phyloP scores from a whole-genome alignment of 768 basidiomycete species.

The Tulasnella sp. region DNA sequence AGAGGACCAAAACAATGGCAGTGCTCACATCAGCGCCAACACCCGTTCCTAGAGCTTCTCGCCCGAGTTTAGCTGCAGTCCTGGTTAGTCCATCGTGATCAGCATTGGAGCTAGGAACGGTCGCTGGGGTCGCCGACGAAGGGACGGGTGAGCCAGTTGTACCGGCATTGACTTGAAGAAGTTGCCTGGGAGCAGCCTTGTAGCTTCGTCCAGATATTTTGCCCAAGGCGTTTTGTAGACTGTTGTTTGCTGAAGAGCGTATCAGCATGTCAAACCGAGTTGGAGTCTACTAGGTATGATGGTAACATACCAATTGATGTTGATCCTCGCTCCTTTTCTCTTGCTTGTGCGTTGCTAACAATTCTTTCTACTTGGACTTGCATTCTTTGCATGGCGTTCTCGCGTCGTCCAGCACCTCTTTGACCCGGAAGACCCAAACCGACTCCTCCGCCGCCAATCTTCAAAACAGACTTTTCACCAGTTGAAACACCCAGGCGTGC shows the following conservation, averaged over 20 bases:
- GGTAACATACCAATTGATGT: constrained; percentile 12
- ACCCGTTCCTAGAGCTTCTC: constrained; percentile 15
- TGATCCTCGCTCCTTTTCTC: constrained; percentile 58
- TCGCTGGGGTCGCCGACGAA: constrained; percentile 39
- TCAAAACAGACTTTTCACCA: constrained; percentile 61
- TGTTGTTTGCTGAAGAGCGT: constrained; percentile 42
- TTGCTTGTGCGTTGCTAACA: constrained; percentile 75
- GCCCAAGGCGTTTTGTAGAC: constrained; percentile 84
- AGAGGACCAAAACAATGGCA: neutral
- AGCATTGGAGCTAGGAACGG: constrained; percentile 31
- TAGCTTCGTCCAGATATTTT: constrained; percentile 88
- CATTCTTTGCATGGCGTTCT: constrained; percentile 84
- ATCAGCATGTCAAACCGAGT: neutral
- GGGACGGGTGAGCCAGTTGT: constrained; percentile 27
- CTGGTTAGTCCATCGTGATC: constrained; percentile 42
- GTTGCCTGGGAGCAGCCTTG: constrained; percentile 90
- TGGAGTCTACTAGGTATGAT: neutral
- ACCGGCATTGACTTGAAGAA: constrained; percentile 72
- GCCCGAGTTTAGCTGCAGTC: constrained; percentile 13
- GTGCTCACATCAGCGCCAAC: constrained; percentile 8
- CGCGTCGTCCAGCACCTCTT: constrained; percentile 53
- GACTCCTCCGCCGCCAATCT: constrained; percentile 74
- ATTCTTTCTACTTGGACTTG: constrained; percentile 90
- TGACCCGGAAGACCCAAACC: constrained; percentile 61
- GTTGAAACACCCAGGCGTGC: constrained; percentile 57